Evolutionary conservation across 2,329 filamentous ascomycete species (phyloP).

Genomic region (Cladophialophora bantiana): DNA sequence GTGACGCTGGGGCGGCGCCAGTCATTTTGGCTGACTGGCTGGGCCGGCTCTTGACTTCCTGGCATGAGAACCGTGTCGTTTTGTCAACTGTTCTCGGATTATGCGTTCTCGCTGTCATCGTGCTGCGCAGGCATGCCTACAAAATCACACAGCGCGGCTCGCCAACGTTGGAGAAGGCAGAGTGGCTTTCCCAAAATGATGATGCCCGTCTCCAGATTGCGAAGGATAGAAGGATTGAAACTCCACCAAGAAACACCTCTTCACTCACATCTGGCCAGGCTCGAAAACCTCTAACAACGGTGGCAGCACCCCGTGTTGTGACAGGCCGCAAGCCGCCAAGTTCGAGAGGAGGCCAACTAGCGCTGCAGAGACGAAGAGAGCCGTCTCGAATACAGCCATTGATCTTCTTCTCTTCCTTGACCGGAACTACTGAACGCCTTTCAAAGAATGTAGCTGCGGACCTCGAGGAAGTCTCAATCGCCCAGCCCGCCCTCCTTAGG

Average conservation of each 20-base stretch:
- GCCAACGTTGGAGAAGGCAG: constrained; percentile 31
- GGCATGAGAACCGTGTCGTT: constrained; percentile 37
- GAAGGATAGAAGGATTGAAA: constrained; percentile 14
- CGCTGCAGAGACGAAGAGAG: constrained; percentile 9
- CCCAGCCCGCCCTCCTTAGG: constrained; percentile 50
- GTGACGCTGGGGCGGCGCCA: constrained; percentile 33
- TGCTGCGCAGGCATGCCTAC: constrained; percentile 27
- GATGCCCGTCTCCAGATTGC: not conserved
- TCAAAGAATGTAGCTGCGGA: constrained; percentile 68
- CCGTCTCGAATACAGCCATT: constrained; percentile 65
- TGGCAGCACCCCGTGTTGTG: constrained; percentile 34
- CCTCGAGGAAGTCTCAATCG: constrained; percentile 53
- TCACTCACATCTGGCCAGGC: constrained; percentile 10
- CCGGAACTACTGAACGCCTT: constrained; percentile 78
- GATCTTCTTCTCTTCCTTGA: constrained; percentile 89
- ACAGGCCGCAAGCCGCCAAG: constrained; percentile 37
- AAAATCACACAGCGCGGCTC: constrained; percentile 19
- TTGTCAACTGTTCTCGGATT: constrained; percentile 23
- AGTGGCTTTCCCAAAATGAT: constrained; percentile 22
- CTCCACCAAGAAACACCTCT: not conserved
- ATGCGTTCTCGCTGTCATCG: constrained; percentile 23
- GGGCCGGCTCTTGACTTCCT: constrained; percentile 33
- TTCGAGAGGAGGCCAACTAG: constrained; percentile 14
- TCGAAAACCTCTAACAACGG: constrained; percentile 31
- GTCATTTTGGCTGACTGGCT: constrained; percentile 39